phyloP scores from a whole-genome alignment of 805 yeast species.

The Starmerella bombi region DNA sequence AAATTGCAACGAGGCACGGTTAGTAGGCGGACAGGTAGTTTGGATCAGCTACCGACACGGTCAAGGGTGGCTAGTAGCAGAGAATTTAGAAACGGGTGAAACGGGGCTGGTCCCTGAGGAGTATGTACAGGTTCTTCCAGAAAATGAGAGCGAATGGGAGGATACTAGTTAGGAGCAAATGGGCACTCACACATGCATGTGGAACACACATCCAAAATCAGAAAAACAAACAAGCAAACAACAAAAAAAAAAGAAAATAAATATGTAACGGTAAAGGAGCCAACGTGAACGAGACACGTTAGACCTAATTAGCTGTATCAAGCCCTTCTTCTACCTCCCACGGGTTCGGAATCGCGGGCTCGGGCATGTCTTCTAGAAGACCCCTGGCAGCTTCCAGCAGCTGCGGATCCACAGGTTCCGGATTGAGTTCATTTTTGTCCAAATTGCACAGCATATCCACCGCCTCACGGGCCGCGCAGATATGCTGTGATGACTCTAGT shows the following conservation, averaged over 20 bases:
- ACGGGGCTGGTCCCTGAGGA: constrained; percentile 94
- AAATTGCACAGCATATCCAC: constrained; percentile 24
- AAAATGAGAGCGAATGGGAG: constrained; percentile 18
- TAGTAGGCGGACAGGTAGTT: constrained; percentile 68
- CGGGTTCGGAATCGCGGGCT: constrained; percentile 29
- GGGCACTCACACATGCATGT: neutral
- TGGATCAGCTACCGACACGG: constrained; percentile 88
- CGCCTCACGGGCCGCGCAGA: constrained; percentile 32
- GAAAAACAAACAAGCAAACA: too few relatives aligned
- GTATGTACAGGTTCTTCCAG: constrained; percentile 49
- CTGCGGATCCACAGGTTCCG: constrained; percentile 10
- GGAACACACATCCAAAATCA: too few relatives aligned
- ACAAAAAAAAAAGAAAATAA: too few relatives aligned
- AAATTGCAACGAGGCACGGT: constrained; percentile 77
- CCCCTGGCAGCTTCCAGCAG: constrained; percentile 40
- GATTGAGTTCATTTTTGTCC: neutral
- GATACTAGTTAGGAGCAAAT: constrained; percentile 14
- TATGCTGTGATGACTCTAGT: constrained; percentile 26
- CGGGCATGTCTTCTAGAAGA: constrained; percentile 47
- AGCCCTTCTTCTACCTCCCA: constrained; percentile 5
- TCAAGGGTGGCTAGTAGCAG: constrained; percentile 96
- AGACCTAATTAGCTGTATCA: neutral
- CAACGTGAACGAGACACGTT: too few relatives aligned
- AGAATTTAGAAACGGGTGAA: constrained; percentile 56
- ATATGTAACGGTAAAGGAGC: too few relatives aligned